These are phyloP conservation scores for Huntiella moniliformis DNA, from an alignment of 2,329 filamentous ascomycete species.

Conservation along the genomic window DNA sequence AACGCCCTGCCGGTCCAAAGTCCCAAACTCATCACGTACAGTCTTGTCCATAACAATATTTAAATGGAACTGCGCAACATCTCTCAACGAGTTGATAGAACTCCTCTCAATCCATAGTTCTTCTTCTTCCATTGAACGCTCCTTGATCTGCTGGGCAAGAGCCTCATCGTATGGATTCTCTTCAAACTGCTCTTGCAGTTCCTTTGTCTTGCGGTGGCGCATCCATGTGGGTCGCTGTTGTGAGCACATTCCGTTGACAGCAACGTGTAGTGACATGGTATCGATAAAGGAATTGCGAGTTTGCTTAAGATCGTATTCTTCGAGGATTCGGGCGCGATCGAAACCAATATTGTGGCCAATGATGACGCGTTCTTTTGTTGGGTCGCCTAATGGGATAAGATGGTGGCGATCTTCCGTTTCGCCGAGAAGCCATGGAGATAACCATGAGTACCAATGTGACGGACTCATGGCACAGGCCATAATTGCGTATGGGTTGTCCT, in stretches of 20 bases:
- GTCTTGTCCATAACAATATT: constrained; percentile 82
- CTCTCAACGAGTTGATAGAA: constrained; percentile 82
- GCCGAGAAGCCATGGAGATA: constrained; percentile 84
- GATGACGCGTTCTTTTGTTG: constrained; percentile 52
- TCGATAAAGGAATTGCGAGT: constrained; percentile 77
- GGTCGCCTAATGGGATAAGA: constrained; percentile 71
- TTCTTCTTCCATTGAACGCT: constrained; percentile 58
- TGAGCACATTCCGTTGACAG: constrained; percentile 98
- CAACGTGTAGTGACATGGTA: constrained; percentile 95
- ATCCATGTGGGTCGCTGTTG: constrained; percentile 93
- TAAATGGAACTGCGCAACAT: constrained; percentile 93
- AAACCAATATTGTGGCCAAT: constrained; percentile 94
- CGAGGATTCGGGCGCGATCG: constrained; percentile 68
- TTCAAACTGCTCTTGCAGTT: constrained; percentile 62
- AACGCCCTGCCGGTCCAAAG: constrained; percentile 55
- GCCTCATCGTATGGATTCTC: constrained; percentile 53
- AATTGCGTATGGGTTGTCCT: constrained; percentile 75
- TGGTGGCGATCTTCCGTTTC: constrained; percentile 63
- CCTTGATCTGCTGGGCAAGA: constrained; percentile 50
- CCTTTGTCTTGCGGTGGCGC: constrained; percentile 81
- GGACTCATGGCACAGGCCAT: constrained; percentile 91
- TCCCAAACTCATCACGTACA: constrained; percentile 68
- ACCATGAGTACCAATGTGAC: constrained; percentile 89
- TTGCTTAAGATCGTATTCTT: constrained; percentile 76
- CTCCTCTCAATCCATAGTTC: constrained; percentile 91